Evolutionary conservation across 2,329 filamentous ascomycete genomes (phyloP).

Genomic region (Calycina marina): DNA sequence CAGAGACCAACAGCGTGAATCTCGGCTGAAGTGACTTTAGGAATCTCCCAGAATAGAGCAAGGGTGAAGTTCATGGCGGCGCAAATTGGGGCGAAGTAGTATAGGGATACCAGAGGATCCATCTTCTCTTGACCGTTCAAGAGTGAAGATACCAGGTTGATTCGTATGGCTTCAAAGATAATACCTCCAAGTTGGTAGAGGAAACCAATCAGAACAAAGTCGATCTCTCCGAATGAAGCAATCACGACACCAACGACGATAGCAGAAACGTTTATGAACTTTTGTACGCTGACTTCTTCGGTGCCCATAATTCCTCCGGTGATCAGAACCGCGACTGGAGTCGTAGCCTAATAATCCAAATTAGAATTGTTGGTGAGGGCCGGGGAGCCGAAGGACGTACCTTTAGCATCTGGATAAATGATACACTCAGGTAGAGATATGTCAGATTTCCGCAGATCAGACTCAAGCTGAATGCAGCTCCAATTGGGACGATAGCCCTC

Average conservation of each 20-base stretch:
- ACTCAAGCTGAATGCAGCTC: constrained; percentile 88
- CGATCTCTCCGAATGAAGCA: constrained; percentile 88
- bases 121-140: constrained; percentile 78
- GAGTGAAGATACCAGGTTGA: constrained; percentile 73
- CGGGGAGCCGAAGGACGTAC: no score
- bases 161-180: constrained; percentile 66
- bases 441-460: constrained; percentile 94
- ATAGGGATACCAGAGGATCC: constrained; percentile 77
- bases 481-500: constrained; percentile 86
- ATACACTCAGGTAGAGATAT: constrained; percentile 87
- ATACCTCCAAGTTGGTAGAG: constrained; percentile 67
- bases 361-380: no score
- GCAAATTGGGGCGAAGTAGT: constrained; percentile 80
- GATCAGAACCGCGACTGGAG: constrained; percentile 81
- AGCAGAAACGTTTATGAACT: constrained; percentile 82
- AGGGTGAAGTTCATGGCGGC: constrained; percentile 67
- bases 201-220: constrained; percentile 72
- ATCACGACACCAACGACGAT: constrained; percentile 93
- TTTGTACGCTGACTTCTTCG: constrained; percentile 62
- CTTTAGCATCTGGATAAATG: constrained; percentile 99
- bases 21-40: constrained; percentile 52
- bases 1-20: constrained; percentile 59
- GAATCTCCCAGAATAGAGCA: constrained; percentile 60
- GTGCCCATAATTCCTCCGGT: constrained; percentile 81
- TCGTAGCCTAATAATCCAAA: constrained; percentile 69